Evolutionary conservation across 1,139 yeast species (phyloP).

Genomic region (Candida tunisiensis): DNA sequence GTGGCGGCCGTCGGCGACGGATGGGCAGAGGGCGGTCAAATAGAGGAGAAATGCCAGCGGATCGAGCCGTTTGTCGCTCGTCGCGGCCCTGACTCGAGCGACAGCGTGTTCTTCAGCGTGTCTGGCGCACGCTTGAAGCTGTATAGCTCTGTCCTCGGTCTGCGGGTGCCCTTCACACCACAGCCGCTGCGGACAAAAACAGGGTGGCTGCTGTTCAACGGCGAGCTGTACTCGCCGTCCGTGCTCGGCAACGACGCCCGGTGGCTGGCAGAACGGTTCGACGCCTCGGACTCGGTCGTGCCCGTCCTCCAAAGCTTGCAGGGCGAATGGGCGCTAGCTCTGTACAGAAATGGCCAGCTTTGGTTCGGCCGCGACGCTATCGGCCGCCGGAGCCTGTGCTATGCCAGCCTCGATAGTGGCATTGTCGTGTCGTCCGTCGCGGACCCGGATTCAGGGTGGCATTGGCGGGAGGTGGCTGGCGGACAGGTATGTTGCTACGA

Average conservation of each 20-base stretch:
- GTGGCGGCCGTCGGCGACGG: too few species aligned
- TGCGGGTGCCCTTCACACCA: slow-evolving; percentile 56
- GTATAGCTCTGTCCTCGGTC: slow-evolving; percentile 44
- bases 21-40: too few species aligned
- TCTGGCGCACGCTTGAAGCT: slow-evolving; percentile 1
- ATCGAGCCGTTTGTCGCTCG: too few species aligned
- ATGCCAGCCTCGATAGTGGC: too few species aligned
- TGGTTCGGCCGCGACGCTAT: slow-evolving; percentile 75
- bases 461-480: slow-evolving; percentile 15
- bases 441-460: too few species aligned
- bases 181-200: slow-evolving; percentile 39
- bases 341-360: slow-evolving; percentile 30
- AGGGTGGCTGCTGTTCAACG: slow-evolving; percentile 54
- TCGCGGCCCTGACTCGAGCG: too few species aligned
- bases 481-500: slow-evolving; percentile 11
- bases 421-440: too few species aligned
- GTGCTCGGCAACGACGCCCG: slow-evolving; percentile 31
- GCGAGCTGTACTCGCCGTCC: slow-evolving; percentile 65
- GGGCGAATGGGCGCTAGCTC: slow-evolving; percentile 72
- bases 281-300: slow-evolving; percentile 12
- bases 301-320: slow-evolving; percentile 24
- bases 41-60: too few species aligned
- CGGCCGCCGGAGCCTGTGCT: slow-evolving; percentile 68
- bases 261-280: slow-evolving; percentile 20
- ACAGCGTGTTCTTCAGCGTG: too few species aligned